Conservation (phyloP, 768 basidiomycete species). For the Boletus edulis region DNA sequence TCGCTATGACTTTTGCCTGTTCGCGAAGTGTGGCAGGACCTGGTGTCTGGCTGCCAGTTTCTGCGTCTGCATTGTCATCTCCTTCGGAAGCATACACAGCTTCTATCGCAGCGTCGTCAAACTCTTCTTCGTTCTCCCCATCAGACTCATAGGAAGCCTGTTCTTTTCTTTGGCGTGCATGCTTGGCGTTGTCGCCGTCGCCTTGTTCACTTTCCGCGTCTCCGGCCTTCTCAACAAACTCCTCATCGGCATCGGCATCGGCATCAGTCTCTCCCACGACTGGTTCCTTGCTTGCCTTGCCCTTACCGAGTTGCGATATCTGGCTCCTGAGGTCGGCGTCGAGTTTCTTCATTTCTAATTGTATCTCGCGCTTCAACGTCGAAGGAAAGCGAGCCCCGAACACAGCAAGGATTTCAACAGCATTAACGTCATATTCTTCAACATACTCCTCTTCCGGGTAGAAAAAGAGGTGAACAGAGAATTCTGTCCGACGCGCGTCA, state of each 20-base stretch:
- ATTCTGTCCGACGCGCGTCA: conserved; percentile 70
- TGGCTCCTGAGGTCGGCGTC: conserved; percentile 77
- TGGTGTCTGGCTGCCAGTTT: conserved; percentile 19
- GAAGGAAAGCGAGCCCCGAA: conserved; percentile 77
- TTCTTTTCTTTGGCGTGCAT: conserved; percentile 66
- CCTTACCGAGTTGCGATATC: conserved; percentile 81
- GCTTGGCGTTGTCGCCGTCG: conserved; percentile 80
- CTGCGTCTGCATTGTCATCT: conserved; percentile 38
- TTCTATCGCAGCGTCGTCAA: conserved; percentile 58
- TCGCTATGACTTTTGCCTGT: conserved; percentile 43
- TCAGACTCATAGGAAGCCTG: conserved; percentile 70
- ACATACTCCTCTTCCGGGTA: conserved; percentile 84
- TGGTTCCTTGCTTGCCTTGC: conserved; percentile 49
- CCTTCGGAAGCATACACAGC: conserved; percentile 55
- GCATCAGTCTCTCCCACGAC: conserved; percentile 44
- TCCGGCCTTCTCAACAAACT: conserved; percentile 39
- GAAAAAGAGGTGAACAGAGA: conserved; percentile 78
- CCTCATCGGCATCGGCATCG: conserved; percentile 49
- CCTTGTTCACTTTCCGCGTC: conserved; percentile 76
- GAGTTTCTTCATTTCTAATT: conserved; percentile 80
- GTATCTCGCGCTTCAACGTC: conserved; percentile 82
- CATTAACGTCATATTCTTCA: conserved; percentile 76
- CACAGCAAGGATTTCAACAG: conserved; percentile 66
- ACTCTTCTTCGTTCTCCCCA: conserved; percentile 45
- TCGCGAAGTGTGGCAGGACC: conserved; percentile 35